phyloP scores from a whole-genome alignment of 441 rosid genomes.

The Syzygium malaccense region DNA sequence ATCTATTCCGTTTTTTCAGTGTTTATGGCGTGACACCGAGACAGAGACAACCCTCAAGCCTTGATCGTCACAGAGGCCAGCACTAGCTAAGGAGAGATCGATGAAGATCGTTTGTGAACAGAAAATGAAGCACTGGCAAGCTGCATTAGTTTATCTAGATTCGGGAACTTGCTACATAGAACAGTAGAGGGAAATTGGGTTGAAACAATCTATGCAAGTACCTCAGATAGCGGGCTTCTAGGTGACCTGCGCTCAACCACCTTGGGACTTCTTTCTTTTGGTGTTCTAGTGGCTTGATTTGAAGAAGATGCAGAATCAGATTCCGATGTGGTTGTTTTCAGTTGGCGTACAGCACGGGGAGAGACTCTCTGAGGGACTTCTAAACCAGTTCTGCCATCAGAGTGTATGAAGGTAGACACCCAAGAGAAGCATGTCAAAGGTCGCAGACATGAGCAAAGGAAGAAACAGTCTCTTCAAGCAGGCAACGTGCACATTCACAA shows the following conservation, averaged over 20 bases:
- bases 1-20: neutral
- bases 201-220: neutral
- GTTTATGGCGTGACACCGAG: neutral
- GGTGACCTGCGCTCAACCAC: slow-evolving; percentile 10
- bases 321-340: neutral
- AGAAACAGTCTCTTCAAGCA: neutral
- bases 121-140: neutral
- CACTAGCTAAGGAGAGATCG: neutral
- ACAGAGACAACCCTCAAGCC: neutral
- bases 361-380: slow-evolving; percentile 12
- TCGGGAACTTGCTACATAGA: neutral
- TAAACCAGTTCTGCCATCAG: neutral
- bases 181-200: neutral
- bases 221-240: slow-evolving; percentile 9
- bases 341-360: slow-evolving; percentile 5
- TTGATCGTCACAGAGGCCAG: neutral
- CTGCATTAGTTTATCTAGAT: neutral
- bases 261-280: slow-evolving; percentile 14
- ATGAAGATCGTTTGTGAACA: neutral
- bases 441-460: neutral
- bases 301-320: slow-evolving; percentile 4
- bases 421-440: neutral
- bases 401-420: neutral
- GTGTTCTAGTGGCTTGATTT: slow-evolving; percentile 6
- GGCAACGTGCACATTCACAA: neutral